These are phyloP conservation scores for Xylaria scruposa DNA, from an alignment of 495 filamentous ascomycete genomes.

Conservation along the genomic window DNA sequence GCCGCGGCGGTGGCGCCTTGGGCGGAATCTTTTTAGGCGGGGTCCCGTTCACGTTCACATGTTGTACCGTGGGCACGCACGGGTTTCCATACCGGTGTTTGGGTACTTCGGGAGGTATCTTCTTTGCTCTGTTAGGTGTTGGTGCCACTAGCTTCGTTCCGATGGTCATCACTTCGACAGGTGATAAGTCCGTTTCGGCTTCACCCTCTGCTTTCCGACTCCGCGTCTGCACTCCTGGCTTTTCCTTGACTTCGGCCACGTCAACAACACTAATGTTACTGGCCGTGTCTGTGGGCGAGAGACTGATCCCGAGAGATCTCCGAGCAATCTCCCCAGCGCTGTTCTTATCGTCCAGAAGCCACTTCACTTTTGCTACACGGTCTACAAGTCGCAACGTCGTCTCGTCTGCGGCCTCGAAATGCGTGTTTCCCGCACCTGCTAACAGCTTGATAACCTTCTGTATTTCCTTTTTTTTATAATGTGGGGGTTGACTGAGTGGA, in stretches of 20 bases:
- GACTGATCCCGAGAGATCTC: slow-evolving; percentile 57
- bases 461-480: slow-evolving; percentile 93
- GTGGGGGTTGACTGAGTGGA: slow-evolving; percentile 79
- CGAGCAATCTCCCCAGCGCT: slow-evolving; percentile 53
- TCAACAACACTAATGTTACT: slow-evolving; percentile 74
- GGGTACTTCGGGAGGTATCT: slow-evolving; percentile 54
- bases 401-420: slow-evolving; percentile 90
- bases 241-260: slow-evolving; percentile 79
- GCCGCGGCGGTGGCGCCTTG: slow-evolving; percentile 60
- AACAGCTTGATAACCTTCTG: slow-evolving; percentile 75
- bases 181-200: slow-evolving; percentile 22
- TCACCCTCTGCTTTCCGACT: slow-evolving; percentile 58
- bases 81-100: slow-evolving; percentile 56
- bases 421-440: slow-evolving; percentile 63
- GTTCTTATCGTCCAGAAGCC: slow-evolving; percentile 64
- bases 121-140: slow-evolving; percentile 45
- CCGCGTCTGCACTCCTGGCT: slow-evolving; percentile 84
- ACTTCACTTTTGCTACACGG: slow-evolving; percentile 82
- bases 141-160: slow-evolving; percentile 24
- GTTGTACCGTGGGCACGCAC: slow-evolving; percentile 39
- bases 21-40: slow-evolving; percentile 58
- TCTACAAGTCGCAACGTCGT: slow-evolving; percentile 85
- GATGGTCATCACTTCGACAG: slow-evolving; percentile 13
- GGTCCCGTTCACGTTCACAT: slow-evolving; percentile 37
- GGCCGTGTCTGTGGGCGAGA: slow-evolving; percentile 53